Conservation (phyloP, 371 early-diverging fungal genomes). For the Furculomyces boomerangus region DNA sequence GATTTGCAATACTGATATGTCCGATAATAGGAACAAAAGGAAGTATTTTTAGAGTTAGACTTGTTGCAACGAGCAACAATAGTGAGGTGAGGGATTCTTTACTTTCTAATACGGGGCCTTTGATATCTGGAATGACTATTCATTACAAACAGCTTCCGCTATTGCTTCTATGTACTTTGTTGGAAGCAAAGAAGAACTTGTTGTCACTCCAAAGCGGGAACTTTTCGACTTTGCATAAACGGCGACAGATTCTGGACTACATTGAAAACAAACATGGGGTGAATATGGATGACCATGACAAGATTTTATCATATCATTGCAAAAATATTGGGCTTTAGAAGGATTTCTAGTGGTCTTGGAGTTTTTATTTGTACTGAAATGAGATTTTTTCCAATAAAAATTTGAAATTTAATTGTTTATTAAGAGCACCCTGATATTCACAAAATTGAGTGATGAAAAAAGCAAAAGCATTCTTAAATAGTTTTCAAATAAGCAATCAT, state of each 20-base stretch:
- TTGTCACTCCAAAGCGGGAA: neutral
- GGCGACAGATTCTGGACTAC: neutral
- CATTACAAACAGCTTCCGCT: neutral
- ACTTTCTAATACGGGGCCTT: conserved; percentile 2
- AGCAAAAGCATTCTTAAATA: neutral
- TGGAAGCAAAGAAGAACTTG: neutral
- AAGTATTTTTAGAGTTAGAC: neutral
- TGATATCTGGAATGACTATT: conserved; percentile 1
- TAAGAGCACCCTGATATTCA: too few relatives aligned
- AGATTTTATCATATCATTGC: neutral
- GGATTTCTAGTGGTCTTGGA: too few relatives aligned
- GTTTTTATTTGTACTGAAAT: too few relatives aligned
- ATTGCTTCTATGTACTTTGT: neutral
- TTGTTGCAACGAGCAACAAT: neutral
- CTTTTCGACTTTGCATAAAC: neutral
- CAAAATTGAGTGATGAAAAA: too few relatives aligned
- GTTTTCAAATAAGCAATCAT: conserved; percentile 3
- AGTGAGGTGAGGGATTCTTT: neutral
- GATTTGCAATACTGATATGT: neutral
- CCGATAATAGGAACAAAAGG: neutral
- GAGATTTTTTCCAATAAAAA: too few relatives aligned
- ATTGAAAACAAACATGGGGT: neutral
- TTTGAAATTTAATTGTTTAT: too few relatives aligned
- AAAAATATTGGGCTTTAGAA: too few relatives aligned
- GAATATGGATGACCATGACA: neutral